A percentile compares a stretch with the other conserved stretches of the same genome.
Evolutionary conservation across 352 stramenopile species (phyloP).

Genomic region (Peronosclerospora sorghi): DNA sequence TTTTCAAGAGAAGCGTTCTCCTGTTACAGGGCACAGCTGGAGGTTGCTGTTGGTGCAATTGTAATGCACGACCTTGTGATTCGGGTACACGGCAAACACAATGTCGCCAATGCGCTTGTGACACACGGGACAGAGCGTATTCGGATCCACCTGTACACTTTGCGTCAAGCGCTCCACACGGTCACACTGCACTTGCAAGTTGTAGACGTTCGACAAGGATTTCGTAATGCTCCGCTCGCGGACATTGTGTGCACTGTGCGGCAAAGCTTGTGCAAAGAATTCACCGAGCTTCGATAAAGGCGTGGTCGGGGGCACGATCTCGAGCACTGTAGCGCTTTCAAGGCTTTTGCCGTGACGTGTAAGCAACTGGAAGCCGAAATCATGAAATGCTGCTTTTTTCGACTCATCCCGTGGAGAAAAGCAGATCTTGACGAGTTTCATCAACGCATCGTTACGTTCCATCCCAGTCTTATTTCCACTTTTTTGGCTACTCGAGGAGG

Average conservation of each 20-base stretch:
- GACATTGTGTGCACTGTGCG: slow-evolving; percentile 72
- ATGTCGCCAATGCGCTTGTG: slow-evolving; percentile 84
- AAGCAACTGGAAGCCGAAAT: slow-evolving; percentile 73
- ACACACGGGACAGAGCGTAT: slow-evolving; percentile 68
- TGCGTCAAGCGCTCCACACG: slow-evolving; percentile 69
- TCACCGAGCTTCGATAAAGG: slow-evolving; percentile 73
- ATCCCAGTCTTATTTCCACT: slow-evolving; percentile 24
- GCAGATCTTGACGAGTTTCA: slow-evolving; percentile 70
- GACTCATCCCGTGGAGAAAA: slow-evolving; percentile 71
- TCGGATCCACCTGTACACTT: slow-evolving; percentile 74
- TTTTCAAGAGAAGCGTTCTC: slow-evolving; percentile 61
- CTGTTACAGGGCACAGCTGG: slow-evolving; percentile 70
- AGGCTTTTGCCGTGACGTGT: slow-evolving; percentile 68
- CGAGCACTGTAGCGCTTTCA: slow-evolving; percentile 53
- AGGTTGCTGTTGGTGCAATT: slow-evolving; percentile 82
- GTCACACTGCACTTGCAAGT: slow-evolving; percentile 81
- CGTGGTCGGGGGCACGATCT: slow-evolving; percentile 54
- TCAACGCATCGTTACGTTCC: slow-evolving; percentile 57
- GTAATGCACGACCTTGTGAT: slow-evolving; percentile 81
- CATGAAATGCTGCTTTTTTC: slow-evolving; percentile 67
- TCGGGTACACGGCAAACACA: slow-evolving; percentile 81
- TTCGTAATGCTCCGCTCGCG: slow-evolving; percentile 71
- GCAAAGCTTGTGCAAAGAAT: slow-evolving; percentile 73
- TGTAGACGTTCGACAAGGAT: slow-evolving; percentile 84
- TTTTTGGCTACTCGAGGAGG: slow-evolving; percentile 25